A percentile compares a stretch with the other conserved stretches of the same genome.
These are phyloP conservation scores for Cercospora sp. DNA, from an alignment of 2,329 filamentous ascomycete genomes.

Conservation along the genomic window DNA sequence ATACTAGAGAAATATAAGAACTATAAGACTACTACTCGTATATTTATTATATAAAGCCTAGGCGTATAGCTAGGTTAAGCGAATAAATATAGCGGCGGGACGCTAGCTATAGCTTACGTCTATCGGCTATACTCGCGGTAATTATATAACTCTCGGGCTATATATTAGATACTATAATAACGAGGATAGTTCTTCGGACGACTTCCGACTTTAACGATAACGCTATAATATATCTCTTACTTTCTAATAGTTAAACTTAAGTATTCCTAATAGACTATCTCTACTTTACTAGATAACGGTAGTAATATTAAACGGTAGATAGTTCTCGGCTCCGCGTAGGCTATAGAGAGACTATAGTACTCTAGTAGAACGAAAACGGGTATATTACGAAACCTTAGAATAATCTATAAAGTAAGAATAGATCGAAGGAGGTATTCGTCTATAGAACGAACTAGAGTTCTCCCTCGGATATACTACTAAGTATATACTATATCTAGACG, in stretches of 20 bases:
- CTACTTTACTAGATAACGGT: neutral
- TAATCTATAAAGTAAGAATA: neutral
- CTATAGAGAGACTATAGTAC: neutral
- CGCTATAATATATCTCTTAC: neutral
- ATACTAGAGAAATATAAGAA: neutral
- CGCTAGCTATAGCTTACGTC: neutral
- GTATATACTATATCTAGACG: neutral
- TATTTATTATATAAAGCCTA: neutral
- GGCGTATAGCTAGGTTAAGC: neutral
- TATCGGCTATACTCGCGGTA: neutral
- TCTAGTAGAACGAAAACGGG: neutral
- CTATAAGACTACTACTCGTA: neutral
- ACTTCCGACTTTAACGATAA: neutral
- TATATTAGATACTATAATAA: neutral
- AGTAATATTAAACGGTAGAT: neutral
- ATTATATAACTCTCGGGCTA: neutral
- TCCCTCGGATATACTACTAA: neutral
- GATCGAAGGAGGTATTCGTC: neutral
- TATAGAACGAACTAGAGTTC: neutral
- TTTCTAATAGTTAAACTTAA: neutral
- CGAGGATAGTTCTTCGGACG: neutral
- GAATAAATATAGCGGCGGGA: neutral
- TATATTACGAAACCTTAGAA: neutral
- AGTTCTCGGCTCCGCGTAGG: neutral
- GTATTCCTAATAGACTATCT: neutral